These are phyloP conservation scores for Metschnikowia santaceciliae DNA, from an alignment of 805 yeast species.

Conservation along the genomic window DNA sequence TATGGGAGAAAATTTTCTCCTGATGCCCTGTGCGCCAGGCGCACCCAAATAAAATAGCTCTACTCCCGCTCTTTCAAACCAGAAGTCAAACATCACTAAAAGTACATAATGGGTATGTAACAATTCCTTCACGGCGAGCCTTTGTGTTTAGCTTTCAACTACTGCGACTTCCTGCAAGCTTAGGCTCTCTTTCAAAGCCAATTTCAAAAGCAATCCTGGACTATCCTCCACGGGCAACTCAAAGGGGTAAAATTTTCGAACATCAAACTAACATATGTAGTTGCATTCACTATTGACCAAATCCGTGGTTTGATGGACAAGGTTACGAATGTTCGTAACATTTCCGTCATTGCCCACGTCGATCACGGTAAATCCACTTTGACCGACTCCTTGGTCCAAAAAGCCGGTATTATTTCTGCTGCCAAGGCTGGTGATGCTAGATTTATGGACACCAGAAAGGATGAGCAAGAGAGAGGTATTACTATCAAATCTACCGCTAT, in stretches of 20 bases:
- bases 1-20: slow-evolving; percentile 19
- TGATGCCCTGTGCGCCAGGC: slow-evolving; percentile 21
- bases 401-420: slow-evolving; percentile 99
- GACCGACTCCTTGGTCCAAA: slow-evolving; percentile 98
- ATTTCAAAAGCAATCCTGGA: not conserved
- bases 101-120: slow-evolving; percentile 37
- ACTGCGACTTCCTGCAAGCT: too few relatives aligned
- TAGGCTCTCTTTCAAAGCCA: not conserved
- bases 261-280: slow-evolving; percentile 31
- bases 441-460: slow-evolving; percentile 99
- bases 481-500: slow-evolving; percentile 99
- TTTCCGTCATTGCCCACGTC: slow-evolving; percentile 99
- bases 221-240: not conserved
- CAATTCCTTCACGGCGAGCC: not conserved
- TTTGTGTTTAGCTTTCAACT: too few relatives aligned
- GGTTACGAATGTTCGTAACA: slow-evolving; percentile 99
- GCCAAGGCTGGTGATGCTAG: slow-evolving; percentile 99
- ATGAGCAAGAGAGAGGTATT: slow-evolving; percentile 99
- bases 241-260: not conserved
- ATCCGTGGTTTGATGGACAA: slow-evolving; percentile 99
- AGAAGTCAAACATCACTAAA: slow-evolving; percentile 24
- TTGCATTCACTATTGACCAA: slow-evolving; percentile 62
- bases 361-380: slow-evolving; percentile 99
- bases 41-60: slow-evolving; percentile 17
- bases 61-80: slow-evolving; percentile 20